Base-by-base conservation (phyloP, 2,329 filamentous ascomycete species). In the Xylaria multiplex region DNA sequence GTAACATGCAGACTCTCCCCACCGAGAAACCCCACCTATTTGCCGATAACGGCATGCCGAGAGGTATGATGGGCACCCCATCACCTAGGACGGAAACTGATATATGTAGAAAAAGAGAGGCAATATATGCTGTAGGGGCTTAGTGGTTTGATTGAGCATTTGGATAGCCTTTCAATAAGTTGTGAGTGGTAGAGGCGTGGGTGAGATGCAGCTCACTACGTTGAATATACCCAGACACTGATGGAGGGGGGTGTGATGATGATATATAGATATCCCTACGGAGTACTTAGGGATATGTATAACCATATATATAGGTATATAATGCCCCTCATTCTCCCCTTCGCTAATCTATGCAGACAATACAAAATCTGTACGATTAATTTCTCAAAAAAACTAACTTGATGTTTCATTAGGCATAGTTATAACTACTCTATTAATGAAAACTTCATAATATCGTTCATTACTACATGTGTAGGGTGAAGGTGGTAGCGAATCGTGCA, bases 11-110 rank as follows among this genome's bases (percentile, higher is more conserved):
- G n/a, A 37, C 40, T 57, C 59, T 27, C 64, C 55, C 45, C 59
- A 54, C 62, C 63, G 32, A 22, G 13, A 42, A 45, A 64, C 67
- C 67, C 67, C 67, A 49, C 67, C 64, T 37, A 43, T 11, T 30
- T 40, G 60, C 67, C 67, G 67, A 65, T 69, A 59, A 62, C 67
- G 67, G 67, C 67, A 59, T 65, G 57, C 60, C 57, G 59, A 59
- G 30, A 58, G 27, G 43, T 42, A 49, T 8, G 19, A 54, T 19
- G 9, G 27, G 8, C 37, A 24, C n/a, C 48, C 32, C 43, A 30
- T 43, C 32, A 35, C 16, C 37, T 54, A 43, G 16, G 45, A 43
- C 13, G 3, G 22, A 6, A 37, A 42, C 19, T 14, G 16, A 37
- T 16, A 14, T 37, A 14, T 37, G 40, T 37, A 40, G 19, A 9